Evolutionary conservation across 2,329 filamentous ascomycete genomes (phyloP).

Genomic region (Atkinsonella hypoxylon): DNA sequence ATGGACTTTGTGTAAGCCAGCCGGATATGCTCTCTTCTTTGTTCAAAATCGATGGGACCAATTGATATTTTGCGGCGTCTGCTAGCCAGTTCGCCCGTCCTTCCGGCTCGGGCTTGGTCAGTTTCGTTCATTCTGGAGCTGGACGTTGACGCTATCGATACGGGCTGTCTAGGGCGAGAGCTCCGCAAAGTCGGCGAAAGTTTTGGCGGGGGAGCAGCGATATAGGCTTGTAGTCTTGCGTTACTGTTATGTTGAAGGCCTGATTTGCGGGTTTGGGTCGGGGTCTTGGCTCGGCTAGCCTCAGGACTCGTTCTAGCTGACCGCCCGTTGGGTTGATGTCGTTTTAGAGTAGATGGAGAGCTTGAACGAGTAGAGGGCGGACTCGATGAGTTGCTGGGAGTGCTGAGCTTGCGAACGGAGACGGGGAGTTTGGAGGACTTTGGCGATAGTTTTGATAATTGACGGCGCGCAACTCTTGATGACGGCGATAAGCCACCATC

Average conservation of each 20-base stretch:
- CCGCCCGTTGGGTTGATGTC: conserved; percentile 29
- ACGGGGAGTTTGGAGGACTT: conserved; percentile 32
- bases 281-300: conserved; percentile 30
- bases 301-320: conserved; percentile 25
- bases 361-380: conserved; percentile 42
- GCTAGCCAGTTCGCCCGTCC: conserved; percentile 25
- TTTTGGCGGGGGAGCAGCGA: conserved; percentile 57
- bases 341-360: conserved; percentile 38
- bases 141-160: conserved; percentile 62
- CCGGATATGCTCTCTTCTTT: conserved; percentile 69
- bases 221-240: conserved; percentile 58
- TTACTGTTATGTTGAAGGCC: conserved; percentile 40
- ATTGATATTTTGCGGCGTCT: conserved; percentile 46
- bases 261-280: conserved; percentile 29
- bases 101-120: conserved; percentile 31
- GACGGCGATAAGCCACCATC: conserved; percentile 26
- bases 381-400: conserved; percentile 33
- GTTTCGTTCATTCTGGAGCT: conserved; percentile 55
- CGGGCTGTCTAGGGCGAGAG: conserved; percentile 67
- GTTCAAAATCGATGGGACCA: conserved; percentile 74
- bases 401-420: conserved; percentile 33
- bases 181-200: conserved; percentile 70
- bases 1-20: conserved; percentile 79
- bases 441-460: conserved; percentile 15
- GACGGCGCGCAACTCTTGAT: conserved; percentile 18